These are phyloP conservation scores for Phytophthora vignae DNA, from an alignment of 352 stramenopile genomes.

Conservation along the genomic window DNA sequence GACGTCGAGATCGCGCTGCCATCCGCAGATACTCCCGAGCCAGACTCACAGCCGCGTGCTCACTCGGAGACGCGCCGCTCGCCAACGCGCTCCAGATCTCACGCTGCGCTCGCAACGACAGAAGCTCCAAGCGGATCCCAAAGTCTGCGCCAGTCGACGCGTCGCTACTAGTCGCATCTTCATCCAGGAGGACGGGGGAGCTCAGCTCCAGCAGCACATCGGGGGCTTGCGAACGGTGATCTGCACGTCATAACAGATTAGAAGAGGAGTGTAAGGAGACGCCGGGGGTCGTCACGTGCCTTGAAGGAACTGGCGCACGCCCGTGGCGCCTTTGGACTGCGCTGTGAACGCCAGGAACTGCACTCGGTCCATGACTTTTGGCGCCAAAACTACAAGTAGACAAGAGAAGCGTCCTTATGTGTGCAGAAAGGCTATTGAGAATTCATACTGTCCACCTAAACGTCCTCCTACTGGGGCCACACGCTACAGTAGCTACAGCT, in stretches of 20 bases:
- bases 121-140: conserved; percentile 53
- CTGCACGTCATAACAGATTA: conserved; percentile 23
- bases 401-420: background rate
- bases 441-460: background rate
- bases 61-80: conserved; percentile 25
- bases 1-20: conserved; percentile 9
- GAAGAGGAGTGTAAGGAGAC: background rate
- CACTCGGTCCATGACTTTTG: conserved; percentile 17
- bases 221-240: conserved; percentile 43
- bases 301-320: conserved; percentile 51
- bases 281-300: conserved; percentile 22
- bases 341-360: conserved; percentile 44
- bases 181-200: conserved; percentile 19
- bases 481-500: too few species aligned
- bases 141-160: conserved; percentile 14
- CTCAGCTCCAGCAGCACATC: conserved; percentile 47
- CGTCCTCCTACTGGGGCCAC: conserved; percentile 17
- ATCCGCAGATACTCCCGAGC: conserved; percentile 37
- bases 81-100: conserved; percentile 70
- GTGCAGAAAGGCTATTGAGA: background rate
- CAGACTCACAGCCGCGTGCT: conserved; percentile 19
- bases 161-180: background rate
- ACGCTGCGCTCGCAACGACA: conserved; percentile 52
- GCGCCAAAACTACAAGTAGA: background rate
- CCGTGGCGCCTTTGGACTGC: conserved; percentile 47